Evolutionary conservation across 108 stramenopile genomes (phyloP).

Genomic region (Stephanodiscus triporus): DNA sequence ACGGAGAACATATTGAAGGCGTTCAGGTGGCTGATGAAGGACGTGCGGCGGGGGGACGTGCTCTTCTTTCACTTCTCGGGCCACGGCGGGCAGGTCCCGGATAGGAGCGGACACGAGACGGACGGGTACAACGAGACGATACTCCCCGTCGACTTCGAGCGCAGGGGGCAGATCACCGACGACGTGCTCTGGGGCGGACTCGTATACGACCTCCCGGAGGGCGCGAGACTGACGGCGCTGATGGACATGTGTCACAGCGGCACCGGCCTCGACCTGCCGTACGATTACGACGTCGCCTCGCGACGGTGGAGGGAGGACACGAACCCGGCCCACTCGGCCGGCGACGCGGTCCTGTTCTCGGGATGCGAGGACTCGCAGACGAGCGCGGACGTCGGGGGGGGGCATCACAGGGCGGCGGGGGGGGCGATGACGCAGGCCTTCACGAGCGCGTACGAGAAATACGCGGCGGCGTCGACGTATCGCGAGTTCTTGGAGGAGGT

Average conservation of each 20-base stretch:
- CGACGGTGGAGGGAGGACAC: slow-evolving; percentile 45
- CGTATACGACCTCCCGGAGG: slow-evolving; percentile 70
- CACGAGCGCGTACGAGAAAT: slow-evolving; percentile 36
- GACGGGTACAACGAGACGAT: slow-evolving; percentile 89
- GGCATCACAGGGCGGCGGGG: slow-evolving; percentile 31
- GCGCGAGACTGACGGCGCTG: slow-evolving; percentile 68
- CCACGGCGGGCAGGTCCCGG: slow-evolving; percentile 75
- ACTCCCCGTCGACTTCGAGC: slow-evolving; percentile 75
- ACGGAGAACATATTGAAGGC: slow-evolving; percentile 56
- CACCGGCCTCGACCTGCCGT: slow-evolving; percentile 83
- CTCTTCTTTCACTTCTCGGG: slow-evolving; percentile 54
- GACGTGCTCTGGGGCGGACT: slow-evolving; percentile 73
- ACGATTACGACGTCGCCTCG: slow-evolving; percentile 41
- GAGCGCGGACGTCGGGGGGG: slow-evolving; percentile 79
- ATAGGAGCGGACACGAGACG: slow-evolving; percentile 65
- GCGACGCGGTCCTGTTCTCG: slow-evolving; percentile 71
- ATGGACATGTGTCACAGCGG: slow-evolving; percentile 94
- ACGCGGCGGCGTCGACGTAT: slow-evolving; percentile 37
- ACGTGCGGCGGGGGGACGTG: slow-evolving; percentile 44
- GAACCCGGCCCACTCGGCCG: slow-evolving; percentile 49
- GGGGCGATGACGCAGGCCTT: slow-evolving; percentile 61
- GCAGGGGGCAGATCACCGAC: slow-evolving; percentile 70
- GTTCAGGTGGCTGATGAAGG: slow-evolving; percentile 50
- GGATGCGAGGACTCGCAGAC: slow-evolving; percentile 90
- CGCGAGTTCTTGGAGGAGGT: slow-evolving; percentile 46